Evolutionary conservation across 192 early-diverging fungal genomes (phyloP), one percentile per base, ranked within the genome.

Genomic region (Chytriomyces confervae): DNA sequence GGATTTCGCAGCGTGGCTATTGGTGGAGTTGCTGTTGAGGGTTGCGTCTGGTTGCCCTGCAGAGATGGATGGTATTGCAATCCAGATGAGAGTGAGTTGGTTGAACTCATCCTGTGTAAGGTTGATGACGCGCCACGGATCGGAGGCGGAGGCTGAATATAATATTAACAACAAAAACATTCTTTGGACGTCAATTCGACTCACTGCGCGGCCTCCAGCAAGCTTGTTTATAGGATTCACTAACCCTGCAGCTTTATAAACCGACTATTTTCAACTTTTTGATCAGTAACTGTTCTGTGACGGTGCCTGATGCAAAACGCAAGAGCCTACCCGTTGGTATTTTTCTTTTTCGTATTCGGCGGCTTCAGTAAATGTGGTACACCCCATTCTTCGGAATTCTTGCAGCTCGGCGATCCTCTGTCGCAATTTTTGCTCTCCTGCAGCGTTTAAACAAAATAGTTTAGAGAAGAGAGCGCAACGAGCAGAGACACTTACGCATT

Each of bases 331-430:
- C 61, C 84, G 57, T 11, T 71, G 9, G 13, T 63, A n/a, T 69
- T 85, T 87, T 16, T 89, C 86, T 23, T 82, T 66, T 29, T 85
- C 84, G 75, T 93, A 98, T 29, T 93, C 91, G 23, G 90, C 86
- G 0, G 92, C 93, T 50, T 94, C 91, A 23, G 85, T 84, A 6
- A 91, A 80, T 0, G 92, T 89, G 4, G 91, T 93, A 24, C 97
- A 86, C n/a, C 97, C 97, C 79, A 94, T 95, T 66, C 92, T 88
- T 47, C 95, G 86, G 86, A 91, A 97, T 79, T 96, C 95, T 75
- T 96, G 95, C 36, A 97, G 84, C 79, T 93, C 89, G 29, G 91
- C 86, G 72, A 98, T 97, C 20, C 92, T 85, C 60, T 92, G 87
- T 46, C 94, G 86, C 27, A 96, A 83, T 36, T 88, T 83, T 60